phyloP scores from a whole-genome alignment of 106 monocot genomes.

The Posidonia australis region DNA sequence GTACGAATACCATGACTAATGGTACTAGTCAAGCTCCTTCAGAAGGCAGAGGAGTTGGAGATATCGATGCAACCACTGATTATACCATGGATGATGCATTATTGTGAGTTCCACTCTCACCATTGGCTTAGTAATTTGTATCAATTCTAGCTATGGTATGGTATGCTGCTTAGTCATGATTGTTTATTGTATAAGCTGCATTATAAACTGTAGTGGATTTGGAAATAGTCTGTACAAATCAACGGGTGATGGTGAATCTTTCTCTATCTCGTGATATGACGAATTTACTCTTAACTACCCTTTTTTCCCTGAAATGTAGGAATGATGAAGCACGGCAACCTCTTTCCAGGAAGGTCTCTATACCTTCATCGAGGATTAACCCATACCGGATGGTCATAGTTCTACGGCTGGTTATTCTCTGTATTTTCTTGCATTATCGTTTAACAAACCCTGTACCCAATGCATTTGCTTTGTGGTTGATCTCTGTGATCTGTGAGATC shows the following conservation, averaged over 20 bases:
- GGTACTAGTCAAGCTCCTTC: conserved; percentile 83
- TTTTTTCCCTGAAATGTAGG: conserved; percentile 21
- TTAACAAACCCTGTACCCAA: conserved; percentile 52
- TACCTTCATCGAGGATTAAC: conserved; percentile 60
- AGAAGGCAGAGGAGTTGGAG: conserved; percentile 67
- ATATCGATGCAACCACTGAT: conserved; percentile 84
- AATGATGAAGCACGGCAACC: conserved; percentile 65
- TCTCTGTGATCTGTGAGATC: conserved; percentile 64
- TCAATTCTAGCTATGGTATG: not conserved
- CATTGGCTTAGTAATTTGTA: not conserved
- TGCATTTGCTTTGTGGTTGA: conserved; percentile 45
- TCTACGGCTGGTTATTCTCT: conserved; percentile 46
- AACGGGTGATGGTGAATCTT: too few relatives aligned
- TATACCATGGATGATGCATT: conserved; percentile 90
- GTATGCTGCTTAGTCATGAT: too few relatives aligned
- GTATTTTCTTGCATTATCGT: conserved; percentile 58
- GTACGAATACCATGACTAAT: conserved; percentile 43
- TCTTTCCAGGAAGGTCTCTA: conserved; percentile 55
- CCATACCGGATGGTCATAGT: conserved; percentile 67
- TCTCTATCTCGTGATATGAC: too few relatives aligned
- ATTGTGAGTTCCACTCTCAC: conserved; percentile 41
- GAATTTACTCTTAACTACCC: not conserved
- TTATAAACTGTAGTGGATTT: too few relatives aligned
- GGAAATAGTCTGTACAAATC: too few relatives aligned
- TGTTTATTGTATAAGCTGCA: too few relatives aligned